Percentiles rank a stretch among this genome's conserved stretches.
phyloP scores from a whole-genome alignment of 768 basidiomycete genomes.

The Hericium erinaceus region DNA sequence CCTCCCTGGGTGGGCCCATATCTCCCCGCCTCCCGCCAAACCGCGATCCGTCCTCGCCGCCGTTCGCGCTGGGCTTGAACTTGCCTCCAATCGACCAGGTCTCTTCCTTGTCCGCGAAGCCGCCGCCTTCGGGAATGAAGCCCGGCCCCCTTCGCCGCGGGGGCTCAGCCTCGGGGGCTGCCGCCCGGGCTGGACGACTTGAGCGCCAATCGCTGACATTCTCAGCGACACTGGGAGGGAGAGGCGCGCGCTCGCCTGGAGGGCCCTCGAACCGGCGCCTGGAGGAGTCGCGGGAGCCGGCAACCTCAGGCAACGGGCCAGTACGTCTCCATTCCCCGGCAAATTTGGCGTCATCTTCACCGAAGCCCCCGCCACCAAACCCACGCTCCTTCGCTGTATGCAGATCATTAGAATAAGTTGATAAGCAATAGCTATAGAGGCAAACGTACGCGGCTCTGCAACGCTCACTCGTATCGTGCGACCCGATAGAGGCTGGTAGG shows the following conservation, averaged over 20 bases:
- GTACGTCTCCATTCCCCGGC: conserved; percentile 81
- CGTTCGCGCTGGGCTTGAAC: conserved; percentile 49
- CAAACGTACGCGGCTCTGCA: conserved; percentile 83
- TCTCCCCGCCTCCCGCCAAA: conserved; percentile 36
- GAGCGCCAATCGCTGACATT: conserved; percentile 66
- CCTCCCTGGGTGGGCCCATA: conserved; percentile 41
- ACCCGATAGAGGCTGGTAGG: conserved; percentile 54
- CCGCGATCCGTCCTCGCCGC: conserved; percentile 22
- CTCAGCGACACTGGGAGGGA: conserved; percentile 48
- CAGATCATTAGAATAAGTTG: conserved; percentile 8
- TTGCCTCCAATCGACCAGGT: conserved; percentile 68
- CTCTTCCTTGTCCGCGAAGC: conserved; percentile 71
- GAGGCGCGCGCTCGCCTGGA: conserved; percentile 29
- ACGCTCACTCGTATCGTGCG: conserved; percentile 85
- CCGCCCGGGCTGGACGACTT: conserved; percentile 27
- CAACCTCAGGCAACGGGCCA: conserved; percentile 68
- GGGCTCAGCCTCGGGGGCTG: conserved; percentile 36
- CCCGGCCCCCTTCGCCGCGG: conserved; percentile 49
- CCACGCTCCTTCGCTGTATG: conserved; percentile 65
- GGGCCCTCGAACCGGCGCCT: conserved; percentile 61
- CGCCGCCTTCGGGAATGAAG: conserved; percentile 28
- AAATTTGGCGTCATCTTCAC: conserved; percentile 62
- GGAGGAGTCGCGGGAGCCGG: conserved; percentile 52
- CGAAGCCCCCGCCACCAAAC: conserved; percentile 42
- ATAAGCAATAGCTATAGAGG: not conserved